Evolutionary conservation across 345 rosid genomes (phyloP), one percentile per base, ranked within the genome.

Genomic region (Linum lewisii): DNA sequence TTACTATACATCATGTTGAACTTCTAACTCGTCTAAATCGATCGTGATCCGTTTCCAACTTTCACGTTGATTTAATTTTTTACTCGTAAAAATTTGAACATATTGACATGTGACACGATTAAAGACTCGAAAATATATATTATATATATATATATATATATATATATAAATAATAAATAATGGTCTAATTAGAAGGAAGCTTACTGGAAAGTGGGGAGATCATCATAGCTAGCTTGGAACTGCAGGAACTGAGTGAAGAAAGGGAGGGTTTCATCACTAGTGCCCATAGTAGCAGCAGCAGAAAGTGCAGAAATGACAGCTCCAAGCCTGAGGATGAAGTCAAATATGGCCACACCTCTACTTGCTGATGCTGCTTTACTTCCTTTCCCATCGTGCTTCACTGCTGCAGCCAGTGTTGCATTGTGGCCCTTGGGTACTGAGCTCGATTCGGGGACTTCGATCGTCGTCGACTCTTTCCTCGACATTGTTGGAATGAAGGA

Each of bases 171-270:
- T n/a, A n/a, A n/a, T n/a, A n/a, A n/a, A n/a, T n/a, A n/a, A n/a
- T 29, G 34, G 34, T 4, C 7, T 29, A 29, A 21, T 1, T 13
- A 20, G 19, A 24, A 22, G 24, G 56, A 52, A 21, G 66, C 91
- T 4, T 74, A 86, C 95, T 50, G 74, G 25, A 86, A 79, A 0
- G 90, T 73, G 53, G 92, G 84, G 34, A 88, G 66, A 69, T 86
- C 95, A 50, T 92, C 86, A 26, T 92, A 88, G 22, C 69, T 44
- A 54, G 98, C 98, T 79, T 92, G 63, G 64, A 92, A 92, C 65
- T 83, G 95, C 70, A 86, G 79, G 80, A 88, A 92, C 75, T 84
- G 95, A 45, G 95, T 84, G 78, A 86, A 84, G 76, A 91, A 86
- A 22, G 98, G 98, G 44, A 92, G 89, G 53, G 86, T 80, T 32